Conservation (phyloP, 306 rosid species). For the Gastrolobium villosum region DNA sequence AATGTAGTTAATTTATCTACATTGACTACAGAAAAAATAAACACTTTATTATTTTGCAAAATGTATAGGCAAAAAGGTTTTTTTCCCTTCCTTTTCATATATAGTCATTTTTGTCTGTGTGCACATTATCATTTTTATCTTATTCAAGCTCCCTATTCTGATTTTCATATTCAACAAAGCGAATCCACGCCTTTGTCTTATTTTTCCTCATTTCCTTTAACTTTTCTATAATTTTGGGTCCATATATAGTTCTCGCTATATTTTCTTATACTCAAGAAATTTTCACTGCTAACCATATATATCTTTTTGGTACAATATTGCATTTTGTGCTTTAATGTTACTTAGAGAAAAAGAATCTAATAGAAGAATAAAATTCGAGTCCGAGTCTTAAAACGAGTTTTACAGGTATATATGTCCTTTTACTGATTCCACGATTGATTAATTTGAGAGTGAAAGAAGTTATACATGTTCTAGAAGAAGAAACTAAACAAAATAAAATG, state of each 20-base stretch:
- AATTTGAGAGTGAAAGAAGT: conserved; percentile 1
- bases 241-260: neutral
- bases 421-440: conserved; percentile 43
- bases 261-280: neutral
- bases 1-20: too few species aligned
- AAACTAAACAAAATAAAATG: conserved; percentile 1
- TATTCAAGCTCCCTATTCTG: too few species aligned
- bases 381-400: conserved; percentile 37
- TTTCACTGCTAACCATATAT: too few species aligned
- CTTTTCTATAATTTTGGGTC: conserved; percentile 12
- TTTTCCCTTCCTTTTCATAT: too few species aligned
- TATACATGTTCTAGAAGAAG: neutral
- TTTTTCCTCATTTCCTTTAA: neutral
- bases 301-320: neutral
- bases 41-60: too few species aligned
- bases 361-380: neutral
- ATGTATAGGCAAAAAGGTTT: too few species aligned
- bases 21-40: too few species aligned
- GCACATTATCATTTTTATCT: too few species aligned
- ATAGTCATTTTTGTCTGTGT: too few species aligned
- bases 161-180: too few species aligned
- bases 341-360: neutral
- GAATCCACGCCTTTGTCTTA: too few species aligned
- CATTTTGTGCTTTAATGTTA: conserved; percentile 1
- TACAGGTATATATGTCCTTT: conserved; percentile 43